These are phyloP conservation scores for Neurospora hispaniola DNA, from an alignment of 495 filamentous ascomycete species.

Conservation along the genomic window DNA sequence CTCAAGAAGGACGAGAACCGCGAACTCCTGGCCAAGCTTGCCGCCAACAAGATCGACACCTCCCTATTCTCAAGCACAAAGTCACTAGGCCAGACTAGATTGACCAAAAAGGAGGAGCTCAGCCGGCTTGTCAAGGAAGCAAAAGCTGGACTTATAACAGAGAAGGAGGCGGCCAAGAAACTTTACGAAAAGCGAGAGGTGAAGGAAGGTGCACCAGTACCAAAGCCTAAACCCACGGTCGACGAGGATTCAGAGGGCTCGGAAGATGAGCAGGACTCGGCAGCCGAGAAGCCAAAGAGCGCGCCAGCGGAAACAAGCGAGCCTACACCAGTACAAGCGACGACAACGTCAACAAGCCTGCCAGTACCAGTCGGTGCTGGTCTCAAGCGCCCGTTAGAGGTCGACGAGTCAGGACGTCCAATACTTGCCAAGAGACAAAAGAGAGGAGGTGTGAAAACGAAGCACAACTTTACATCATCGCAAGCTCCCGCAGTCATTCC, in stretches of 20 bases:
- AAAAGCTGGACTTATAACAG: slow-evolving; percentile 45
- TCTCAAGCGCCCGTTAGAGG: slow-evolving; percentile 74
- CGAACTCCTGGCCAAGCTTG: slow-evolving; percentile 72
- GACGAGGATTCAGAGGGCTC: slow-evolving; percentile 19
- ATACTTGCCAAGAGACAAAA: slow-evolving; percentile 62
- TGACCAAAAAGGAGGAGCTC: slow-evolving; percentile 57
- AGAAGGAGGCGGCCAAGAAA: slow-evolving; percentile 25
- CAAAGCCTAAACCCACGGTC: not conserved
- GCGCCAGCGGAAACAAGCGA: not conserved
- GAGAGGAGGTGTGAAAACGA: slow-evolving; percentile 41
- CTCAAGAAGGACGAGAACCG: slow-evolving; percentile 88
- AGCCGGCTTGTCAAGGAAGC: slow-evolving; percentile 48
- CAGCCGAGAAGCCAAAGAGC: slow-evolving; percentile 1
- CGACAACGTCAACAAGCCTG: slow-evolving; percentile 6
- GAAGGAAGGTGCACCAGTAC: slow-evolving; percentile 1
- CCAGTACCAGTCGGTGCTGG: slow-evolving; percentile 55
- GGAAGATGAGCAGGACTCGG: slow-evolving; percentile 11
- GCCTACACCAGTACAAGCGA: not conserved
- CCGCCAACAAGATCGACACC: slow-evolving; percentile 69
- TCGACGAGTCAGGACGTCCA: slow-evolving; percentile 66
- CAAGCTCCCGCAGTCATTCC: slow-evolving; percentile 13
- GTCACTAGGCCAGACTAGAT: slow-evolving; percentile 54
- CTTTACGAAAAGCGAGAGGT: slow-evolving; percentile 23
- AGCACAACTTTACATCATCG: slow-evolving; percentile 23
- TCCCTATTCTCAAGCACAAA: slow-evolving; percentile 65